Base-by-base conservation (phyloP, 73 alveolate species). In the Stentor roeselii region DNA sequence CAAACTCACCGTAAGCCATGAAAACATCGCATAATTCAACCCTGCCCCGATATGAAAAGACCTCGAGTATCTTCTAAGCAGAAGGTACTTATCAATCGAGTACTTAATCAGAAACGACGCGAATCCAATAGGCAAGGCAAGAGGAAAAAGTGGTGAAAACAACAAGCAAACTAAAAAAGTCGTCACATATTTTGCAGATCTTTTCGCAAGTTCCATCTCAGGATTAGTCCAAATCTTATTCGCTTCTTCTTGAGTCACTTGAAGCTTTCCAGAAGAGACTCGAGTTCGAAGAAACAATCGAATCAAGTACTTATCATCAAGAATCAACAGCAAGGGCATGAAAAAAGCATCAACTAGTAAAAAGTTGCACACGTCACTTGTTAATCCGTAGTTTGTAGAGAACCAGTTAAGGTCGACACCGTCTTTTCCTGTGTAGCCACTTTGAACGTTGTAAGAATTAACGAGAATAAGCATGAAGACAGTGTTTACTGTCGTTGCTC, bases 91-190 rank as follows among this genome's bases (percentile, higher is more conserved):
- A 59, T 87, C 93, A 3, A 78, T 90, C 96, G 93, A 91, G 59
- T 88, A 91, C n/a, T 83, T 76, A 74, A 84, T 39, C 59, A 84
- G 6, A 39, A 78, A 41, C 31, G 93, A 92, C 11, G 59, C 67
- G n/a, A 75, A 42, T 31, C 88, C 87, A 42, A 88, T 80, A 4
- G 90, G 87, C 35, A 89, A 39, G 11, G 87, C 60, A 40, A 88
- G 32, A 11, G 96, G 96, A 21, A 88, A 3, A 2, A 91, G 15
- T 0, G 96, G 92, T 31, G 90, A 75, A 61, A 89, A 91, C 77
- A 91, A 74, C 4, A 84, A 86, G 35, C 82, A 85, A 6, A 85
- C 60, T 42, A 88, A 21, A 32, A 91, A 75, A 6, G 90, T 36
- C 59, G 83, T 88, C 59, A 87, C 58, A 3, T 85, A 82, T 34